Conservation (phyloP, 1,284 basidiomycete genomes). For the Chalciporus sp. region DNA sequence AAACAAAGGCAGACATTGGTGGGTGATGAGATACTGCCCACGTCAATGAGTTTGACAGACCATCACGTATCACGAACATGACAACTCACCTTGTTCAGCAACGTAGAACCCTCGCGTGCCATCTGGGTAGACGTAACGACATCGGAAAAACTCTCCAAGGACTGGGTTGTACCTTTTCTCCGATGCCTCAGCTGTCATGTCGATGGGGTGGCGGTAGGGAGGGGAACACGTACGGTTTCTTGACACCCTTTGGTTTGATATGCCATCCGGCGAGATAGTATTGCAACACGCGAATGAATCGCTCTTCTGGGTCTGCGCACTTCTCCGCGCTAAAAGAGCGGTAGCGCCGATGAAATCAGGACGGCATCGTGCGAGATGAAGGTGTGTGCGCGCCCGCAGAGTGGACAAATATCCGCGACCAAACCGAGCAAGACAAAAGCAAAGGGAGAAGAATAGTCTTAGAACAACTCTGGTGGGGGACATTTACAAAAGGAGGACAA, state of each 20-base stretch:
- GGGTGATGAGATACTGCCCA: conserved; percentile 88
- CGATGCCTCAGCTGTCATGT: conserved; percentile 2
- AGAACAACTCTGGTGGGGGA: conserved; percentile 18
- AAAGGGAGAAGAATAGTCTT: conserved; percentile 11
- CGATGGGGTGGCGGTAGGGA: neutral
- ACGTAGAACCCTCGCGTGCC: conserved; percentile 95
- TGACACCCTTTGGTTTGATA: conserved; percentile 98
- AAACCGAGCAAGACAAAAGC: neutral
- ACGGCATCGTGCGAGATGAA: neutral
- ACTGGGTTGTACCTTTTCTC: conserved; percentile 89
- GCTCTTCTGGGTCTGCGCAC: conserved; percentile 81
- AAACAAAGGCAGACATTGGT: conserved; percentile 96
- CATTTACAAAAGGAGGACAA: no score
- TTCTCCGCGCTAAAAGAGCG: conserved; percentile 57
- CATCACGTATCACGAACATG: neutral
- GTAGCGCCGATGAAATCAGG: neutral
- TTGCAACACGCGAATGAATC: conserved; percentile 89
- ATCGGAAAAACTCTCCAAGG: conserved; percentile 97
- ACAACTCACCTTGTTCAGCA: conserved; percentile 83
- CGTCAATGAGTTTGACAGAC: conserved; percentile 2
- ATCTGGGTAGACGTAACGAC: conserved; percentile 91
- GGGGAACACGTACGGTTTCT: conserved; percentile 83
- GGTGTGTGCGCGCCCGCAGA: neutral
- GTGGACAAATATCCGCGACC: no score
- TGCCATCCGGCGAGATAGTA: conserved; percentile 99